Evolutionary conservation across 2,329 filamentous ascomycete species (phyloP).

Genomic region (Acephala macrosclerotiorum): DNA sequence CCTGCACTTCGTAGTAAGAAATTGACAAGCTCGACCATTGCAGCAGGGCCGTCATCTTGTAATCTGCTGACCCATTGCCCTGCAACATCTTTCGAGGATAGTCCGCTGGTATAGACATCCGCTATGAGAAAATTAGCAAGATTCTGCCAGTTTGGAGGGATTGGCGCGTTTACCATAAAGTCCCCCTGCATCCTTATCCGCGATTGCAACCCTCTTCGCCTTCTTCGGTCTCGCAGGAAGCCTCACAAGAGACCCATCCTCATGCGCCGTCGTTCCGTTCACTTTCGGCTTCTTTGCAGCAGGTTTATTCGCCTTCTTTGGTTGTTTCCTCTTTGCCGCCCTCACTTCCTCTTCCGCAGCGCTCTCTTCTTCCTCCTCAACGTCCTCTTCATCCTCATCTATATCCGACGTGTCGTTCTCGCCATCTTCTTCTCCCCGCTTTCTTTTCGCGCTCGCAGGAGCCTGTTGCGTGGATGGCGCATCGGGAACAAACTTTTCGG

Average conservation of each 20-base stretch:
- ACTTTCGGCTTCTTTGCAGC: constrained; percentile 70
- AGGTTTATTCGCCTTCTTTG: constrained; percentile 55
- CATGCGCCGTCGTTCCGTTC: constrained; percentile 63
- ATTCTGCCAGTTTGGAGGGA: background rate
- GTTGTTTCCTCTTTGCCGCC: constrained; percentile 46
- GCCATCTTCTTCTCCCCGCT: constrained; percentile 55
- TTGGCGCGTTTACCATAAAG: constrained; percentile 40
- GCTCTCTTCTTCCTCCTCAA: constrained; percentile 52
- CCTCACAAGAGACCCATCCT: constrained; percentile 56
- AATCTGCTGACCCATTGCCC: constrained; percentile 68
- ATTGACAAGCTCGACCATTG: constrained; percentile 70
- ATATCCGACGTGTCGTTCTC: constrained; percentile 56
- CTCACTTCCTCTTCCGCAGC: constrained; percentile 55
- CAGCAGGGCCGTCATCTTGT: constrained; percentile 58
- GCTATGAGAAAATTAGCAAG: constrained; percentile 51
- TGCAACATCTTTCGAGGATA: constrained; percentile 62
- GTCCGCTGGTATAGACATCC: constrained; percentile 68
- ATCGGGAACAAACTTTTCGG: constrained; percentile 66
- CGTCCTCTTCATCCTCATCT: constrained; percentile 57
- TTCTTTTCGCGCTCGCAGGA: constrained; percentile 61
- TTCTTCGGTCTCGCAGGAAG: constrained; percentile 43
- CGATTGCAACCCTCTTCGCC: constrained; percentile 54
- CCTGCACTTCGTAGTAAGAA: constrained; percentile 77
- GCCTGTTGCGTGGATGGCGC: constrained; percentile 45
- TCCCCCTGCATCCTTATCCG: constrained; percentile 40